Percentiles rank a stretch among this genome's conserved stretches.
phyloP scores from a whole-genome alignment of 768 basidiomycete genomes.

The Phlegmacium glaucopus region DNA sequence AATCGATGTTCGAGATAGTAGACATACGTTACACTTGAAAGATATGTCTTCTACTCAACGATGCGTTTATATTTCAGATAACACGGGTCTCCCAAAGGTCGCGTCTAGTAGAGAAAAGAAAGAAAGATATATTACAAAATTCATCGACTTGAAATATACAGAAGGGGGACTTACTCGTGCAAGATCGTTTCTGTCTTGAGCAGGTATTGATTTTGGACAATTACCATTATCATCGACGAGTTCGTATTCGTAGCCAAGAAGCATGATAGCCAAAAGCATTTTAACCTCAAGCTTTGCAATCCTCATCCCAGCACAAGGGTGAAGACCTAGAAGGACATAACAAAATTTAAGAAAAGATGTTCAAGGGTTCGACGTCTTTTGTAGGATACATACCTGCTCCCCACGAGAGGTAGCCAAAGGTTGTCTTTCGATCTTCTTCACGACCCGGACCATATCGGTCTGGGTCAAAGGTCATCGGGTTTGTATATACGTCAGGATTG shows the following conservation, averaged over 20 bases:
- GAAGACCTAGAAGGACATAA: constrained; percentile 28
- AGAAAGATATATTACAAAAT: neutral
- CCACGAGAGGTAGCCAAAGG: constrained; percentile 31
- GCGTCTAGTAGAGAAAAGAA: constrained; percentile 18
- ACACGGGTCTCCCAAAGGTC: constrained; percentile 25
- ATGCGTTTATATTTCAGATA: constrained; percentile 24
- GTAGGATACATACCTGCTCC: constrained; percentile 27
- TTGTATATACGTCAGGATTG: constrained; percentile 31
- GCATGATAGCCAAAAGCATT: constrained; percentile 29
- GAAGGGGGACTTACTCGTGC: constrained; percentile 13
- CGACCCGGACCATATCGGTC: constrained; percentile 25
- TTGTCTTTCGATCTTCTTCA: constrained; percentile 29
- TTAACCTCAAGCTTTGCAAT: constrained; percentile 39
- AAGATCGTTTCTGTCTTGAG: constrained; percentile 30
- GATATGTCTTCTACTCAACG: constrained; percentile 8
- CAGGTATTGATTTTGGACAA: constrained; percentile 20
- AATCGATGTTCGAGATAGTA: too few species aligned
- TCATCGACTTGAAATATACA: neutral
- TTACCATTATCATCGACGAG: constrained; percentile 30
- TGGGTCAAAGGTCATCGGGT: constrained; percentile 35
- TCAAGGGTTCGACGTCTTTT: neutral
- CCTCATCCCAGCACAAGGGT: constrained; percentile 37
- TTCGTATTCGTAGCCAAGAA: constrained; percentile 31
- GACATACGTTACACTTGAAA: too few species aligned
- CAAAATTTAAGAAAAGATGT: neutral